Conservation (phyloP, 2,329 filamentous ascomycete genomes). For the Ramichloridium luteum region DNA sequence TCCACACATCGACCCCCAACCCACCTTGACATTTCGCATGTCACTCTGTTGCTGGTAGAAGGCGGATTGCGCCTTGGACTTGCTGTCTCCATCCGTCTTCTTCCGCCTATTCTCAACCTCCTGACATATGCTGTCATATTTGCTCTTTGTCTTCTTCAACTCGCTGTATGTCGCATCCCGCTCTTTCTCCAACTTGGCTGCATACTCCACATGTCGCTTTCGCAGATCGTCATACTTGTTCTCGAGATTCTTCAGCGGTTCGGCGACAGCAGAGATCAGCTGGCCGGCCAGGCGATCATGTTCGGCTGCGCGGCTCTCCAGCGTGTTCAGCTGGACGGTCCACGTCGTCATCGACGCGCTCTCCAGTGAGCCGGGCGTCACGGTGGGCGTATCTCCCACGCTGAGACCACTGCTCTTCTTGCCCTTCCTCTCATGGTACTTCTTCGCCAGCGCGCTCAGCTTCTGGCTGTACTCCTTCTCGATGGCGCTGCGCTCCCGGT, state of each 20-base stretch:
- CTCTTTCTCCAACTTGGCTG: slow-evolving; percentile 78
- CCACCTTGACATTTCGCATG: slow-evolving; percentile 82
- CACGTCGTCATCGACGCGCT: slow-evolving; percentile 95
- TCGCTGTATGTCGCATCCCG: slow-evolving; percentile 73
- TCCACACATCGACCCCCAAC: slow-evolving; percentile 6
- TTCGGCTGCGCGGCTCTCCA: slow-evolving; percentile 78
- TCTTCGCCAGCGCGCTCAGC: slow-evolving; percentile 77
- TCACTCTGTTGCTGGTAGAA: slow-evolving; percentile 88
- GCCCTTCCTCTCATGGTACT: slow-evolving; percentile 94
- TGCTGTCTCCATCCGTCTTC: slow-evolving; percentile 80
- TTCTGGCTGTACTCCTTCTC: slow-evolving; percentile 95
- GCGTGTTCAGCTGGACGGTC: slow-evolving; percentile 81
- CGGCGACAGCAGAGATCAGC: slow-evolving; percentile 67
- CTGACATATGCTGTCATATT: slow-evolving; percentile 86
- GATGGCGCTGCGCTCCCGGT: slow-evolving; percentile 83
- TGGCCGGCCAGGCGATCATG: slow-evolving; percentile 76
- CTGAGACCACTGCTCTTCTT: slow-evolving; percentile 78
- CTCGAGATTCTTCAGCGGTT: slow-evolving; percentile 67
- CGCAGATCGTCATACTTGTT: slow-evolving; percentile 78
- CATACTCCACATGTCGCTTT: slow-evolving; percentile 81
- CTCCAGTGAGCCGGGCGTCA: slow-evolving; percentile 92
- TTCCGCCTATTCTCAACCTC: slow-evolving; percentile 91
- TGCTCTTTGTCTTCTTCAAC: slow-evolving; percentile 77
- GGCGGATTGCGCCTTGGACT: slow-evolving; percentile 76
- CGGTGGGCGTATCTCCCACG: slow-evolving; percentile 81